phyloP scores from a whole-genome alignment of 768 basidiomycete species.

The Boletus coccyginus region DNA sequence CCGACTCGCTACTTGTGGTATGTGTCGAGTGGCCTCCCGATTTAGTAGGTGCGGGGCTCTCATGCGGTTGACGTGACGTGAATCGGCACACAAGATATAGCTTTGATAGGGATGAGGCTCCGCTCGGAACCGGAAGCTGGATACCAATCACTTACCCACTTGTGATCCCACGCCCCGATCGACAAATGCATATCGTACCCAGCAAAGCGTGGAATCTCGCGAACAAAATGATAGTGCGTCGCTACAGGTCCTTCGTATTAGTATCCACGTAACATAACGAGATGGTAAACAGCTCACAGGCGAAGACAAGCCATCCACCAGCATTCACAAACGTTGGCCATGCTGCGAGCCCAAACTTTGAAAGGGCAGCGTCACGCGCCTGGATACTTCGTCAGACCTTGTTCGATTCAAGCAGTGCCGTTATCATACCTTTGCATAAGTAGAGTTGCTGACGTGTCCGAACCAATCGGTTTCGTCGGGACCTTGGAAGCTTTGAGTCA shows the following conservation, averaged over 20 bases:
- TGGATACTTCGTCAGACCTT: not conserved
- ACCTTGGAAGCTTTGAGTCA: conserved; percentile 7
- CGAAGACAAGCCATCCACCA: conserved; percentile 7
- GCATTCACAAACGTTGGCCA: conserved; percentile 13
- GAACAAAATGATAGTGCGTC: conserved; percentile 15
- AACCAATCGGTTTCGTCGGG: conserved; percentile 19
- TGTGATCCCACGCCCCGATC: conserved; percentile 17
- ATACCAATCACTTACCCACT: conserved; percentile 11
- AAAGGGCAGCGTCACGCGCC: conserved; percentile 16
- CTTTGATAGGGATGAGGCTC: not conserved
- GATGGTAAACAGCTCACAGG: not conserved
- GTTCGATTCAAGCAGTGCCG: not conserved
- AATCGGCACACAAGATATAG: conserved; percentile 17
- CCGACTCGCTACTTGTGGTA: not conserved
- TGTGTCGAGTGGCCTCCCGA: not conserved
- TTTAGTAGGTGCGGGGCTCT: not conserved
- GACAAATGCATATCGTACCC: conserved; percentile 15
- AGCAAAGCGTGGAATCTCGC: conserved; percentile 14
- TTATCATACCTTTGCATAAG: conserved; percentile 11
- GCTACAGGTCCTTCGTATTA: not conserved
- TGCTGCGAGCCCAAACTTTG: conserved; percentile 4
- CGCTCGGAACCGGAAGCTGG: not conserved
- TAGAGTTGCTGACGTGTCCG: conserved; percentile 15
- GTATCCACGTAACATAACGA: not conserved
- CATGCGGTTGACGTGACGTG: not conserved